Evolutionary conservation across 129 eudicot species (phyloP), one percentile per base, ranked within the genome.

Genomic region (Tagetes erecta): DNA sequence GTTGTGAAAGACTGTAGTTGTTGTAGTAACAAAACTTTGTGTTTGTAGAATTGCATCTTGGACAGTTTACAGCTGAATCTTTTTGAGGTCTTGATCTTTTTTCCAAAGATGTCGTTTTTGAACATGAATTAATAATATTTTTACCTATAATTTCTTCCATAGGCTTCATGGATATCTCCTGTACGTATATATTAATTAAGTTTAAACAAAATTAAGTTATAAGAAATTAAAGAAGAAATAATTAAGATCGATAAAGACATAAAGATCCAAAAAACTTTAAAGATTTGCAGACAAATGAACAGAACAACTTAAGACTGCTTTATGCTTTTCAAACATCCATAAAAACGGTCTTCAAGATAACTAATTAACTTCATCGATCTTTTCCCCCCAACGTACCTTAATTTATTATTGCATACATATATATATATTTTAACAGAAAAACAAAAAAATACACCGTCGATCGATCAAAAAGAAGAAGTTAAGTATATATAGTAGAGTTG

Each of bases 1-100:
- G 97, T 40, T 92, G 97, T 1, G 97, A 80, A n/a, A 92, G 89
- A 66, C 92, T 89, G 89, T 92, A 91, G 64, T 91, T 91, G 86
- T 91, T 91, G 92, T 91, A 91, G 65, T 91, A 91, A 65, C 96
- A 91, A 56, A 92, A 92, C 67, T 92, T 89, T 12, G 97, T 92
- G 91, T 88, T 91, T 73, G 83, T 91, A 71, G 97, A 91, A 58
- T 88, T 86, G 89, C 97, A 91, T 76, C 97, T 86, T 80, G 97
- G 97, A 72, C 97, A 91, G 80, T 91, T 88, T 20, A 91, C 55
- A 4, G 85, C 96, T 68, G 85, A 72, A 14, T 85, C 92, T 37
- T 86, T 91, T 6, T 83, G 92, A 31, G 92, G 91, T 81, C 89
- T 86, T 36, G 75, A 36, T 42, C 81, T 88, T 77, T 88, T 91